Conservation (phyloP, 2,329 filamentous ascomycete genomes). For the Neospermospora avenae region DNA sequence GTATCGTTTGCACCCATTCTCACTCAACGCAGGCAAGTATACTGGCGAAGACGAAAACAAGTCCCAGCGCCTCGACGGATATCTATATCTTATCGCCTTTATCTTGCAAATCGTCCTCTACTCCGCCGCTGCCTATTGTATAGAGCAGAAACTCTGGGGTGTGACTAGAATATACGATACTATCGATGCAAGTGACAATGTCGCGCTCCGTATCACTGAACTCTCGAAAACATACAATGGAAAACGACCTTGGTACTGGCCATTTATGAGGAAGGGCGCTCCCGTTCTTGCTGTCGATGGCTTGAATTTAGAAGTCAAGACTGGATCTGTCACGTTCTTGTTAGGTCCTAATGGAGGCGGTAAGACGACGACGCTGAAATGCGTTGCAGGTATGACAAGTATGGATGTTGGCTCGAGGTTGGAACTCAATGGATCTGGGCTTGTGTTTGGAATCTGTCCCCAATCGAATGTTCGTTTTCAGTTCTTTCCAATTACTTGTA, state of each 20-base stretch:
- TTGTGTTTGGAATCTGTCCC: slow-evolving; percentile 31
- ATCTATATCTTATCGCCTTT: slow-evolving; percentile 55
- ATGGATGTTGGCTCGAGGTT: slow-evolving; percentile 49
- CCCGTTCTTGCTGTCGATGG: slow-evolving; percentile 57
- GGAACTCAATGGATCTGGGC: slow-evolving; percentile 28
- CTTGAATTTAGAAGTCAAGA: slow-evolving; percentile 52
- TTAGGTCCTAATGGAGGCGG: slow-evolving; percentile 64
- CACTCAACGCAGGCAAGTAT: slow-evolving; percentile 46
- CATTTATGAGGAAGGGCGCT: slow-evolving; percentile 31
- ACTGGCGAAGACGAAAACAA: slow-evolving; percentile 24
- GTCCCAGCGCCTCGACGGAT: slow-evolving; percentile 58
- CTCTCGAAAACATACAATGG: slow-evolving; percentile 28
- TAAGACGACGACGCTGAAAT: slow-evolving; percentile 64
- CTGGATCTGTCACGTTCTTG: slow-evolving; percentile 61
- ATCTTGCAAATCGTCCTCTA: slow-evolving; percentile 58
- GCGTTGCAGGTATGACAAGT: slow-evolving; percentile 58
- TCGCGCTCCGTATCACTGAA: slow-evolving; percentile 26
- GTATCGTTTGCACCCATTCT: slow-evolving; percentile 34
- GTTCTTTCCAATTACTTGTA: slow-evolving; percentile 37
- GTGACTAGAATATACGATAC: slow-evolving; percentile 33
- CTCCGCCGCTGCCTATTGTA: slow-evolving; percentile 51
- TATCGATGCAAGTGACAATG: slow-evolving; percentile 27
- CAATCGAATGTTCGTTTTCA: slow-evolving; percentile 29
- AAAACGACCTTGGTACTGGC: slow-evolving; percentile 29
- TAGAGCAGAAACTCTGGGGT: slow-evolving; percentile 59